Evolutionary conservation across 148 eudicot genomes (phyloP), one percentile per base, ranked within the genome.

Genomic region (Camellia granthamiana): DNA sequence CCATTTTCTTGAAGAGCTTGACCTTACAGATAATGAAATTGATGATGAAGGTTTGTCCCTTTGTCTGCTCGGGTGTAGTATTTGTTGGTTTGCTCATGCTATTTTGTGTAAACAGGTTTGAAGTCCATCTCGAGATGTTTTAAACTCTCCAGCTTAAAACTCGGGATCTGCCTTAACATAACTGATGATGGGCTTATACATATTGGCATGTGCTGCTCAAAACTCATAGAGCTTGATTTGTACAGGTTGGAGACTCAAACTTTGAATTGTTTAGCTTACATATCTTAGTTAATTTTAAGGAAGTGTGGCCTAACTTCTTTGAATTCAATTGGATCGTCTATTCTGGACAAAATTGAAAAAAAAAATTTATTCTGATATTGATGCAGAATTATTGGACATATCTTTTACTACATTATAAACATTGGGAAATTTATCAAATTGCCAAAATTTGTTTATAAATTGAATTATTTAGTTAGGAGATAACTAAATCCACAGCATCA

Each of bases 1-100:
- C 82, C 91, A 76, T 78, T 83, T 85, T 52, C 88, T 95, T 16
- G 92, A 95, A 83, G 98, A 95, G 88, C 97, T 95, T 82, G 98
- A 95, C 80, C 80, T 95, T 66, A 95, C 98, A 4, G 98, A 95
- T 77, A 95, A 90, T 85, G 93, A 90, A 78, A 86, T 95, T 61
- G 97, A 93, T 68, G 90, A 95, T 84, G 97, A 90, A 90, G 98
- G 98, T 93, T 66, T 19, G 63, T 16, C 21, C 14, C 38, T 73
- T 84, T 30, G 44, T 63, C 74, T 55, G 51, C 46, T 81, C 5
- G 74, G 2, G 7, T 75, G 60, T 6, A 13, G 41, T 19, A 59
- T 61, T 62, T 67, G 79, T 56, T 19, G 51, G 61, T 18, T 68
- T 43, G 59, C 82, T 75, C 7, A 79, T 72, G 23, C 15, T 43